Evolutionary conservation across 2,329 filamentous ascomycete genomes (phyloP).

Genomic region (Penicillium olsonii): DNA sequence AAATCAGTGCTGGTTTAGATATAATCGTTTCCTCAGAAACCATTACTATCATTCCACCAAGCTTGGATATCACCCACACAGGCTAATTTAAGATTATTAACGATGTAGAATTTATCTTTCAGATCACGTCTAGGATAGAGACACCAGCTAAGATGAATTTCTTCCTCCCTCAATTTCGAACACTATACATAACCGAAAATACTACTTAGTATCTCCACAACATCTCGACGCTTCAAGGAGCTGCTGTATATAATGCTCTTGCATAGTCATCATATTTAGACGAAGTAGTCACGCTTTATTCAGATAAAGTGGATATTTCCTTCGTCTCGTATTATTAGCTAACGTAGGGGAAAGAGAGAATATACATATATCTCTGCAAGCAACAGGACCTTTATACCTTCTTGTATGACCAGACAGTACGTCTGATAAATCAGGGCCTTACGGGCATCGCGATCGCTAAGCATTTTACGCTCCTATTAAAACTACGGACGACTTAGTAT

Average conservation of each 20-base stretch:
- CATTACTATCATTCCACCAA: too few species aligned
- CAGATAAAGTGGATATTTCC: constrained; percentile 37
- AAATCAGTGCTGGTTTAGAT: constrained; percentile 44
- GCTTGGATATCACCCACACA: too few species aligned
- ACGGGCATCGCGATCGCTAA: constrained; percentile 45
- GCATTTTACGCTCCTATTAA: too few species aligned
- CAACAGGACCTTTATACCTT: constrained; percentile 46
- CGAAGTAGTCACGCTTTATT: constrained; percentile 27
- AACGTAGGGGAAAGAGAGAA: constrained; percentile 39
- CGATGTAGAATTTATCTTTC: constrained; percentile 43
- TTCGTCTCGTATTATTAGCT: constrained; percentile 47
- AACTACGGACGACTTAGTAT: constrained; percentile 32
- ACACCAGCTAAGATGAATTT: constrained; percentile 48
- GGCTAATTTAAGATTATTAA: too few species aligned
- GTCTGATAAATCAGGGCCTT: constrained; percentile 40
- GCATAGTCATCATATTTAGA: constrained; percentile 33
- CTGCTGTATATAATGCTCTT: constrained; percentile 44
- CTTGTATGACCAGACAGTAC: constrained; percentile 44
- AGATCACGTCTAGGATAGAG: constrained; percentile 46
- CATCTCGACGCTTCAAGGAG: constrained; percentile 46
- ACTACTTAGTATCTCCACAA: constrained; percentile 47
- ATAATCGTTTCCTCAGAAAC: too few species aligned
- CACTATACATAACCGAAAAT: constrained; percentile 43
- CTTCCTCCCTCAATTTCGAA: constrained; percentile 40
- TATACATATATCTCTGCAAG: constrained; percentile 31